Evolutionary conservation across 148 eudicot genomes (phyloP).

Genomic region (Rhododendron griersonianum): DNA sequence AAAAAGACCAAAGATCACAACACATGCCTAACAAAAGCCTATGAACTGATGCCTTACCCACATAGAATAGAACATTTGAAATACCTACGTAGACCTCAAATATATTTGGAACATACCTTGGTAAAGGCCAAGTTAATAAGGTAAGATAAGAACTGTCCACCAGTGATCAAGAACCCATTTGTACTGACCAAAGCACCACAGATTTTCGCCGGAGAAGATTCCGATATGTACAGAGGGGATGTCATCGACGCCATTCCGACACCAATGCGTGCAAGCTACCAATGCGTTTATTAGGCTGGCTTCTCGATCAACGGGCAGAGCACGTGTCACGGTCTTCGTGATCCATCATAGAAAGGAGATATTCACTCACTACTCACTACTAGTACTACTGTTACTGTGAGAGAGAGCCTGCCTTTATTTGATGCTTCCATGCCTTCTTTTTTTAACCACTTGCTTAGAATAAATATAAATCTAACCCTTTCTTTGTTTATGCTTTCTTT

Average conservation of each 20-base stretch:
- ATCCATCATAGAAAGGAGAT: not conserved
- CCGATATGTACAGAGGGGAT: slow-evolving; percentile 60
- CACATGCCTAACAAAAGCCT: no score
- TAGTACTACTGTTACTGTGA: no score
- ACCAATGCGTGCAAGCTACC: slow-evolving; percentile 26
- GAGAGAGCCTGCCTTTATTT: no score
- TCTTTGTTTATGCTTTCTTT: no score
- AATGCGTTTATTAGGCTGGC: slow-evolving; percentile 12
- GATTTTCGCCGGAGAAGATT: slow-evolving; percentile 60
- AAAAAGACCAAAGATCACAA: no score
- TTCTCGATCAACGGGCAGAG: slow-evolving; percentile 15
- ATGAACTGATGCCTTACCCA: not conserved
- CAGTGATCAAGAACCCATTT: slow-evolving; percentile 67
- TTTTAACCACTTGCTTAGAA: no score
- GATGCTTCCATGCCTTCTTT: no score
- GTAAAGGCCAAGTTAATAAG: slow-evolving; percentile 70
- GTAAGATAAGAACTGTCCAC: slow-evolving; percentile 70
- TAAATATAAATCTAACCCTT: no score
- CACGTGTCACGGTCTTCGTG: slow-evolving; percentile 29
- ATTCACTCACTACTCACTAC: no score
- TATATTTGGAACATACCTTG: slow-evolving; percentile 23
- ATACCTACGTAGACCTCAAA: not conserved
- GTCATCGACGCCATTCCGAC: slow-evolving; percentile 81
- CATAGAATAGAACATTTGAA: not conserved
- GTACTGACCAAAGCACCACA: slow-evolving; percentile 72